Evolutionary conservation across 2,329 filamentous ascomycete species (phyloP).

Genomic region (Fonsecaea erecta): DNA sequence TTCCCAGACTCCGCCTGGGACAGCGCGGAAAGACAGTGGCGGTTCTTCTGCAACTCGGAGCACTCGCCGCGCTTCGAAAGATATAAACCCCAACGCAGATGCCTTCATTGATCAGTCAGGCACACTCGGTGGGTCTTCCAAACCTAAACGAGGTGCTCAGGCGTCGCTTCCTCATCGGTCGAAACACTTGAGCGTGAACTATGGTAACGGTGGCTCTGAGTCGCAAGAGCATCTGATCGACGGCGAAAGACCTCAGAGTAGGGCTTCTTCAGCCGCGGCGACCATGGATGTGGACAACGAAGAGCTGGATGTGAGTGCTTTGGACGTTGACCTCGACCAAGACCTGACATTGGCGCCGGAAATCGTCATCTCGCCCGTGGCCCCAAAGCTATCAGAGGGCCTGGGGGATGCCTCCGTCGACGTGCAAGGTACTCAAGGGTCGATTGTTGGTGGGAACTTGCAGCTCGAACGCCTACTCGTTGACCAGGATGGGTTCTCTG

Average conservation of each 20-base stretch:
- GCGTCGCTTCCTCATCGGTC: slow-evolving; percentile 26
- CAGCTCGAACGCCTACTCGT: neutral
- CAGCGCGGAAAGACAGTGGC: slow-evolving; percentile 13
- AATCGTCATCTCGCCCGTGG: slow-evolving; percentile 31
- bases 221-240: slow-evolving; percentile 35
- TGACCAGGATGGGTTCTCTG: neutral
- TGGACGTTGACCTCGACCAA: slow-evolving; percentile 39
- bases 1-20: slow-evolving; percentile 49
- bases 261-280: slow-evolving; percentile 37
- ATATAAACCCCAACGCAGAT: neutral
- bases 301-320: slow-evolving; percentile 23
- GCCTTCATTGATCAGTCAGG: neutral
- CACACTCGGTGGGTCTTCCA: slow-evolving; percentile 6
- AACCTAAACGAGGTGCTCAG: slow-evolving; percentile 25
- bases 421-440: neutral
- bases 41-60: neutral
- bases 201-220: slow-evolving; percentile 19
- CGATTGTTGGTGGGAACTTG: neutral
- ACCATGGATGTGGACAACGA: slow-evolving; percentile 37
- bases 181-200: slow-evolving; percentile 23
- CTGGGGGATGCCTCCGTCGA: neutral
- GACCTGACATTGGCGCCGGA: slow-evolving; percentile 37
- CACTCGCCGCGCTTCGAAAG: neutral
- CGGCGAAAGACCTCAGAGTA: slow-evolving; percentile 25
- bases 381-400: neutral